Evolutionary conservation across 345 rosid genomes (phyloP).

Genomic region (Laguncularia racemosa): DNA sequence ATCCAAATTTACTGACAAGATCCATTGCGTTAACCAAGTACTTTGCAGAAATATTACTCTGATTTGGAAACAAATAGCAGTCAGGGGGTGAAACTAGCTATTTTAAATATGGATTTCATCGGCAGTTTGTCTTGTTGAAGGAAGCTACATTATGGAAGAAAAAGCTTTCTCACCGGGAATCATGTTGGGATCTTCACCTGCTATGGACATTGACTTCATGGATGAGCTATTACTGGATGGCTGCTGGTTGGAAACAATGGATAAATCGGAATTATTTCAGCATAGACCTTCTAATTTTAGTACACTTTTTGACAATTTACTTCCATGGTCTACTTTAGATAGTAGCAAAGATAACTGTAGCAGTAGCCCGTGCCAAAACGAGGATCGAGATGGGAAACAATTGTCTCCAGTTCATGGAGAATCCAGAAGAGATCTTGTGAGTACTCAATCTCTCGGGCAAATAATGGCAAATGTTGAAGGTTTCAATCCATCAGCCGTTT

Average conservation of each 20-base stretch:
- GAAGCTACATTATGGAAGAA: constrained; percentile 47
- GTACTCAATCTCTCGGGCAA: constrained; percentile 13
- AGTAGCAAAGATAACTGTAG: constrained; percentile 20
- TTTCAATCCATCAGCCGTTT: constrained; percentile 6
- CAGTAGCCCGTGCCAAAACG: constrained; percentile 17
- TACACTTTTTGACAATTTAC: constrained; percentile 35
- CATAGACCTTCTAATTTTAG: constrained; percentile 31
- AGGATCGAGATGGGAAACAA: constrained; percentile 30
- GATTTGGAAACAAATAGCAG: no score
- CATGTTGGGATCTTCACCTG: constrained; percentile 18
- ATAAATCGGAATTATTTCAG: constrained; percentile 70
- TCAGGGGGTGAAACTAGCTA: neutral
- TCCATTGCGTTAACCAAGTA: no score
- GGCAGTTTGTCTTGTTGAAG: neutral
- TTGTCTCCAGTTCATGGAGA: constrained; percentile 11
- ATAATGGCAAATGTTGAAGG: constrained; percentile 6
- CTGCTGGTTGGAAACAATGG: constrained; percentile 86
- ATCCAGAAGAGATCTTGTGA: constrained; percentile 18
- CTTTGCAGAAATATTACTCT: no score
- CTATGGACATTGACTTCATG: constrained; percentile 67
- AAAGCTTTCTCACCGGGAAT: constrained; percentile 32
- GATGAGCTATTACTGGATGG: constrained; percentile 82
- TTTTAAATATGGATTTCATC: constrained; percentile 7
- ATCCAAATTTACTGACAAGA: no score
- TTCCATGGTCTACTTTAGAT: constrained; percentile 36